A percentile compares a stretch with the other conserved stretches of the same genome.
phyloP scores from a whole-genome alignment of 1,284 basidiomycete genomes.

The Sanghuangporus weigelae region DNA sequence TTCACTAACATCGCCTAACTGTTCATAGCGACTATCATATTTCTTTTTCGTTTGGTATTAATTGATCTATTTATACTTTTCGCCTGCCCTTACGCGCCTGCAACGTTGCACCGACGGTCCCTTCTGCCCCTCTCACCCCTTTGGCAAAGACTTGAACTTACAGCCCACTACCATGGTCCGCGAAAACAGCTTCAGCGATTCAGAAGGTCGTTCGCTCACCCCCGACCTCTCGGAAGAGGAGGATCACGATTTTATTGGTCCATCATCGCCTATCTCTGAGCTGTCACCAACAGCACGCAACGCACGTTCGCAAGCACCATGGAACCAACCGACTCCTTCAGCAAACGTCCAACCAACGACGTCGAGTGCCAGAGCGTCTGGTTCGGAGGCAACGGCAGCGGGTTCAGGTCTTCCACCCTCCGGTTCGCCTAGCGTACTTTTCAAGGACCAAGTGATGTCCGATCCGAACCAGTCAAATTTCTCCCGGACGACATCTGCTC shows the following conservation, averaged over 20 bases:
- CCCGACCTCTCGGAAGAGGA: conserved; percentile 44
- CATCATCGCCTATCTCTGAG: neutral
- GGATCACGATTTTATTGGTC: conserved; percentile 26
- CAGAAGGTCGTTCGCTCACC: conserved; percentile 52
- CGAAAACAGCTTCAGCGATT: conserved; percentile 56
- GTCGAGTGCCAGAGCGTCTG: neutral
- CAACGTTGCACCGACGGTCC: neutral
- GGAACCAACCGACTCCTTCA: neutral
- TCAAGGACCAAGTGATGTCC: neutral
- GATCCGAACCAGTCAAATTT: neutral
- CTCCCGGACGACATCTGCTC: neutral
- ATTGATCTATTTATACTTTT: neutral
- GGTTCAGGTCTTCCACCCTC: conserved; percentile 1
- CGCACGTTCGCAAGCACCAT: neutral
- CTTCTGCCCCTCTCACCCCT: neutral
- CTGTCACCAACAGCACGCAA: neutral
- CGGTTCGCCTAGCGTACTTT: conserved; percentile 2
- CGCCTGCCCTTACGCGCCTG: neutral
- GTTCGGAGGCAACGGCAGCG: neutral
- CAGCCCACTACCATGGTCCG: neutral
- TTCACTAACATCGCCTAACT: neutral
- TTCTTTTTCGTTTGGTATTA: neutral
- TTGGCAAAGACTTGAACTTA: neutral
- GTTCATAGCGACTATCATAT: neutral
- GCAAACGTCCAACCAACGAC: neutral